phyloP scores from a whole-genome alignment of 176 grass and related monocot species.

The Raddia guianensis region DNA sequence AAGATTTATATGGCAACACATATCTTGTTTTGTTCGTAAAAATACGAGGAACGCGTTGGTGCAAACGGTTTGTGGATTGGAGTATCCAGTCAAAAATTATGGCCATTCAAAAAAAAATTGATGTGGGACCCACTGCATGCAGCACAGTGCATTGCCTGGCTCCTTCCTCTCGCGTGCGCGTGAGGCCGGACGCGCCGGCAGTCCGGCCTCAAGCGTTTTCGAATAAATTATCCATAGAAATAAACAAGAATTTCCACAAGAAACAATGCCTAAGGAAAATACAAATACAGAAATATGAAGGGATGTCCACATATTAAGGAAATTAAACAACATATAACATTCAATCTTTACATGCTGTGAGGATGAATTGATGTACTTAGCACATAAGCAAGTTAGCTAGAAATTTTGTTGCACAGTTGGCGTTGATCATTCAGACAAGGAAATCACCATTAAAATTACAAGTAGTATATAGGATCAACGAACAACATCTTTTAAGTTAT shows the following conservation, averaged over 20 bases:
- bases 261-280: slow-evolving; percentile 12
- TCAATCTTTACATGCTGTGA: background rate
- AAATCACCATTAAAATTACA: slow-evolving; percentile 14
- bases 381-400: background rate
- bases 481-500: slow-evolving; percentile 5
- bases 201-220: too few species aligned
- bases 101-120: too few species aligned
- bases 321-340: background rate
- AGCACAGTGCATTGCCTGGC: too few species aligned
- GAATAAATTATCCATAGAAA: background rate
- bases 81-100: too few species aligned
- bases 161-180: too few species aligned
- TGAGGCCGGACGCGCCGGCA: too few species aligned
- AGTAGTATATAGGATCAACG: slow-evolving; percentile 1
- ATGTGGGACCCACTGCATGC: too few species aligned
- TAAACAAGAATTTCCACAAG: background rate
- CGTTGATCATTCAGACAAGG: background rate
- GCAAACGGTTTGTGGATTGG: too few species aligned
- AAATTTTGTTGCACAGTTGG: background rate
- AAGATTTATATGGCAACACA: too few species aligned
- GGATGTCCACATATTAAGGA: background rate
- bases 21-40: too few species aligned
- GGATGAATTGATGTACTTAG: slow-evolving; percentile 2
- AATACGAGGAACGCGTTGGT: too few species aligned
- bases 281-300: slow-evolving; percentile 23